Conservation (phyloP, 2,329 filamentous ascomycete genomes). For the Dactylonectria estremocensis region DNA sequence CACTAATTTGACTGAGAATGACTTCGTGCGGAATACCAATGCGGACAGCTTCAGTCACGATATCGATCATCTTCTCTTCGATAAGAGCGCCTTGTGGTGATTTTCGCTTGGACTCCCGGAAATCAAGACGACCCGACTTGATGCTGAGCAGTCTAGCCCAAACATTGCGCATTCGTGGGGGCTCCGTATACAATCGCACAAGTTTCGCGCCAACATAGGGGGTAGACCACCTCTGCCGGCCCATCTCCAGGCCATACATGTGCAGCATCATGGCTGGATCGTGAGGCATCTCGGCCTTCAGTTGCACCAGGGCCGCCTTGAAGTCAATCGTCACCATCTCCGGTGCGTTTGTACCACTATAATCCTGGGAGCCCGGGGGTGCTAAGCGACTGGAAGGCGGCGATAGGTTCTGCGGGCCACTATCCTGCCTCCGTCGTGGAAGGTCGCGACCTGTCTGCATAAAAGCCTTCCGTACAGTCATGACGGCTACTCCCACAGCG, state of each 20-base stretch:
- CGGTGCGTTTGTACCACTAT: conserved; percentile 53
- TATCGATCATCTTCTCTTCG: conserved; percentile 87
- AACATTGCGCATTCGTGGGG: conserved; percentile 83
- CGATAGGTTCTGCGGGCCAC: conserved; percentile 37
- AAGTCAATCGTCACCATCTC: conserved; percentile 89
- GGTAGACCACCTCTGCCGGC: conserved; percentile 88
- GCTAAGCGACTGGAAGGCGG: conserved; percentile 54
- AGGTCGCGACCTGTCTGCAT: conserved; percentile 65
- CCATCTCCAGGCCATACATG: conserved; percentile 85
- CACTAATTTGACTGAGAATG: conserved; percentile 90
- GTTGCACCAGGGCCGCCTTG: conserved; percentile 84
- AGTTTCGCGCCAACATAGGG: conserved; percentile 86
- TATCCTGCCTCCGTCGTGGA: conserved; percentile 53
- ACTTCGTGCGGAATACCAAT: conserved; percentile 93
- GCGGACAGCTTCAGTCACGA: conserved; percentile 88
- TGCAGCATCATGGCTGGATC: conserved; percentile 96
- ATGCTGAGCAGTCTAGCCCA: conserved; percentile 92
- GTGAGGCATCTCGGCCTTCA: conserved; percentile 90
- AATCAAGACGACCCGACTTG: conserved; percentile 84
- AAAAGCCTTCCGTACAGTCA: conserved; percentile 82
- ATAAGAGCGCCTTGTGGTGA: conserved; percentile 69
- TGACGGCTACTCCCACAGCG: conserved; percentile 84
- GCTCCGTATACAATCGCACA: conserved; percentile 88
- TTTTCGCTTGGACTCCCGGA: conserved; percentile 83
- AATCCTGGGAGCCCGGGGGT: conserved; percentile 54